These are phyloP conservation scores for Castanospermum australe DNA, from an alignment of 306 rosid genomes.

Conservation along the genomic window DNA sequence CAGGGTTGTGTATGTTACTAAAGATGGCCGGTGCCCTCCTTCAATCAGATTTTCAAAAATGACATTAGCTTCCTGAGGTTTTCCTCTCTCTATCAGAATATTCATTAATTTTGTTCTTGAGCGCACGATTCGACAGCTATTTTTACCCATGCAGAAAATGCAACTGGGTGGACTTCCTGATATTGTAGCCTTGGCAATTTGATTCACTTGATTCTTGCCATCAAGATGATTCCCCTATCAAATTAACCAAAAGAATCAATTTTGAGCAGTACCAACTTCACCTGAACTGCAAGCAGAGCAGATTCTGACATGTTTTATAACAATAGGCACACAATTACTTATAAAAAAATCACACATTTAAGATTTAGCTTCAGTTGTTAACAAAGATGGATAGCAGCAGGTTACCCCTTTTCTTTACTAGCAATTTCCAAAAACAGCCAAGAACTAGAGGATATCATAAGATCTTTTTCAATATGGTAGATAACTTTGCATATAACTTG, in stretches of 20 bases:
- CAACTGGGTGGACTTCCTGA: slow-evolving; percentile 40
- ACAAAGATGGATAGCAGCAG: neutral
- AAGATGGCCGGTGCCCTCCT: slow-evolving; percentile 66
- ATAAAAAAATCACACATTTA: neutral
- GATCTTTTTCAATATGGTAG: neutral
- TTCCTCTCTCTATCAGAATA: slow-evolving; percentile 52
- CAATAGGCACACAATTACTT: neutral
- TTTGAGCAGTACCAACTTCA: slow-evolving; percentile 11
- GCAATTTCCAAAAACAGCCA: neutral
- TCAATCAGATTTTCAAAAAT: slow-evolving; percentile 50
- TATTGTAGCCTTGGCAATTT: slow-evolving; percentile 30
- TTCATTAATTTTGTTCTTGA: slow-evolving; percentile 64
- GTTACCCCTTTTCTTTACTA: neutral
- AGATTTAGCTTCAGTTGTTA: neutral
- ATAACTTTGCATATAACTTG: neutral
- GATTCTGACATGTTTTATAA: neutral
- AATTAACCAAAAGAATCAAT: slow-evolving; percentile 10
- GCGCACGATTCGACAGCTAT: slow-evolving; percentile 48
- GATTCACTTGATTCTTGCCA: slow-evolving; percentile 29
- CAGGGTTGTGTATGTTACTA: slow-evolving; percentile 61
- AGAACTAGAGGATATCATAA: neutral
- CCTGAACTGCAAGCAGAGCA: neutral
- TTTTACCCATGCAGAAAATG: slow-evolving; percentile 41
- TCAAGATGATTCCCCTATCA: slow-evolving; percentile 38
- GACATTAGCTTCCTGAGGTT: slow-evolving; percentile 49